These are phyloP conservation scores for Peronospora tabacina DNA, from an alignment of 352 stramenopile genomes.

Conservation along the genomic window DNA sequence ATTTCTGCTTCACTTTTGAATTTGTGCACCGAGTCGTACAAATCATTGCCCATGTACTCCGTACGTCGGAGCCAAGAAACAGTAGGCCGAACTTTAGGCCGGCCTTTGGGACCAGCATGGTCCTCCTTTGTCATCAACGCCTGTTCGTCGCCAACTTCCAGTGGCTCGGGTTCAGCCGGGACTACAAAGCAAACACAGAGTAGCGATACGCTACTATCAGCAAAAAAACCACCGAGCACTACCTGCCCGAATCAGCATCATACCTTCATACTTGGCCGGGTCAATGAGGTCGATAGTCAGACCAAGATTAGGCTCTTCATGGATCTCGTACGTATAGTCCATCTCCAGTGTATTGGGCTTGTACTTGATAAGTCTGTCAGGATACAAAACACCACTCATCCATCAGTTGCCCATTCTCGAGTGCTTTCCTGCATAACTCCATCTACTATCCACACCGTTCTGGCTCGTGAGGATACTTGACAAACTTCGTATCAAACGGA, in stretches of 20 bases:
- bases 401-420: background rate
- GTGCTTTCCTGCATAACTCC: background rate
- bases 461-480: constrained; percentile 72
- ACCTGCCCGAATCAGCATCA: background rate
- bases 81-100: constrained; percentile 55
- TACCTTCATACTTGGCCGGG: constrained; percentile 78
- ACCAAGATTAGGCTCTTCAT: constrained; percentile 73
- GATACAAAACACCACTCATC: background rate
- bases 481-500: constrained; percentile 83
- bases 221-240: background rate
- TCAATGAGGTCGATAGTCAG: constrained; percentile 81
- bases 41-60: constrained; percentile 82
- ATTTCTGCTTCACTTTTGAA: constrained; percentile 85
- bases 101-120: constrained; percentile 34
- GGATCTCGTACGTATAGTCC: constrained; percentile 83
- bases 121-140: constrained; percentile 75
- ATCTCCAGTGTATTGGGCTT: constrained; percentile 78
- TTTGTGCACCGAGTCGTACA: constrained; percentile 81
- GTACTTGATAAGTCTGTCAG: constrained; percentile 74
- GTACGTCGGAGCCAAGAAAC: constrained; percentile 78
- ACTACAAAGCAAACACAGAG: constrained; percentile 26
- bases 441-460: constrained; percentile 37
- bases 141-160: constrained; percentile 71
- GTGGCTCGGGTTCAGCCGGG: constrained; percentile 34
- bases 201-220: constrained; percentile 4